Conservation (phyloP, 2,329 filamentous ascomycete species). For the Aspergillus sp. region DNA sequence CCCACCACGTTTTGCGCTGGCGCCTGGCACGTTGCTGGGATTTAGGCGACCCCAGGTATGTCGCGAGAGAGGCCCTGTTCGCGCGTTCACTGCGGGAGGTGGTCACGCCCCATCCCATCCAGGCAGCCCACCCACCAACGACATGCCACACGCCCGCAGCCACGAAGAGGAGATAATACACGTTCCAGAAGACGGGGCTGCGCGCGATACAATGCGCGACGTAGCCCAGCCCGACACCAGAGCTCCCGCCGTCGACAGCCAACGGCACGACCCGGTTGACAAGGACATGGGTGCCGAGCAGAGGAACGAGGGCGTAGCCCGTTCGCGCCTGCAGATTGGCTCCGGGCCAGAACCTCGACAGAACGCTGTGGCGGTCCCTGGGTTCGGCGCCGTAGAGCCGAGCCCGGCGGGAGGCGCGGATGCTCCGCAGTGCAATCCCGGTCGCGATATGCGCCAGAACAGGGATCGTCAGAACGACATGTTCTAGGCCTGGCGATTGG, state of each 20-base stretch:
- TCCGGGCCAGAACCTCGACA: constrained; percentile 54
- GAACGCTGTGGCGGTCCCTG: constrained; percentile 38
- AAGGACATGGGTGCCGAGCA: constrained; percentile 62
- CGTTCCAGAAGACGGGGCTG: constrained; percentile 56
- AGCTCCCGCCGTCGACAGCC: constrained; percentile 69
- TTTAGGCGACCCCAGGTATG: constrained; percentile 34
- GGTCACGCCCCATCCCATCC: constrained; percentile 51
- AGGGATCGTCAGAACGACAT: constrained; percentile 67
- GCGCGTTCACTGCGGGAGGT: constrained; percentile 21
- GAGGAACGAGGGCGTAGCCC: constrained; percentile 59
- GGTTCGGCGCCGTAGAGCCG: constrained; percentile 65
- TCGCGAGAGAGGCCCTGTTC: constrained; percentile 21
- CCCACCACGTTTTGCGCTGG: constrained; percentile 59
- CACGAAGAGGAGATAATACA: constrained; percentile 61
- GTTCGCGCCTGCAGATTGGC: constrained; percentile 61
- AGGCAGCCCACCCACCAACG: constrained; percentile 76
- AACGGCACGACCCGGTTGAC: constrained; percentile 70
- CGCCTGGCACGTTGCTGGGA: constrained; percentile 42
- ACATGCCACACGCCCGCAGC: constrained; percentile 64
- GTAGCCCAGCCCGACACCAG: constrained; percentile 75
- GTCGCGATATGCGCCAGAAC: constrained; percentile 66
- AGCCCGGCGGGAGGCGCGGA: constrained; percentile 62
- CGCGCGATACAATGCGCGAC: constrained; percentile 76
- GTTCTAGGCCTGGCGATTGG: constrained; percentile 72
- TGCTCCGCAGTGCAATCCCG: constrained; percentile 65